Evolutionary conservation across 2,329 filamentous ascomycete species (phyloP), one percentile per base, ranked within the genome.

Genomic region (Colletotrichum truncatum): DNA sequence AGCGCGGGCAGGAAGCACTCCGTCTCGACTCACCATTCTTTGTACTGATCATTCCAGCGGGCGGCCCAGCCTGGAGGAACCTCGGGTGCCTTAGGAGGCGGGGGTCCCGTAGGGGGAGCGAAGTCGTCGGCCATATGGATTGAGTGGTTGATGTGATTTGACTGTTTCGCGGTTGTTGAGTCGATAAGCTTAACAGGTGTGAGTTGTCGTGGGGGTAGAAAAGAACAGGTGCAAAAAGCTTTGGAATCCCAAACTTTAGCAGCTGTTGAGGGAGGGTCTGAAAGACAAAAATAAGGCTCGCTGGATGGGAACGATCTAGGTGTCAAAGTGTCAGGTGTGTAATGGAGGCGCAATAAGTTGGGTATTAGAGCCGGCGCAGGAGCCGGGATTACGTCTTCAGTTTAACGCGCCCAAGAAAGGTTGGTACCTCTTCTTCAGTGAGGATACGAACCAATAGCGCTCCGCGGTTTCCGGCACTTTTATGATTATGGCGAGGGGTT

Each of bases 31-130:
- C 74, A 89, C 90, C 93, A 97, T 85, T 96, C 91, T 73, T 91
- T 91, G 82, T 97, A 97, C 74, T 96, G 89, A 0, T 91, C 89
- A 77, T 97, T 96, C 87, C 90, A 97, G 69, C 93, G 87, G 10
- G 91, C 91, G 73, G 92, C 89, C 92, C 93, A 98, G 72, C 94
- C 94, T 28, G 77, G 73, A 58, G 80, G 80, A 7, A 82, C 80
- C 72, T 92, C 91, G 3, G 93, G 93, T 2, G 86, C 85, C 74
- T 80, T 84, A 67, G 85, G 86, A 52, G 86, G 86, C 69, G 86
- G 85, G 48, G 86, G 86, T 23, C 85, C 86, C 23, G 78, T 53
- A 2, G 86, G 86, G 55, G 85, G 78, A 58, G 80, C 76, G 75
- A 84, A 88, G 67, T 88, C 83, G 68, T 88, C 84, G 69, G 81